A percentile compares a stretch with the other conserved stretches of the same genome.
Evolutionary conservation across 768 basidiomycete genomes (phyloP).

Genomic region (Amanita jacksonii): DNA sequence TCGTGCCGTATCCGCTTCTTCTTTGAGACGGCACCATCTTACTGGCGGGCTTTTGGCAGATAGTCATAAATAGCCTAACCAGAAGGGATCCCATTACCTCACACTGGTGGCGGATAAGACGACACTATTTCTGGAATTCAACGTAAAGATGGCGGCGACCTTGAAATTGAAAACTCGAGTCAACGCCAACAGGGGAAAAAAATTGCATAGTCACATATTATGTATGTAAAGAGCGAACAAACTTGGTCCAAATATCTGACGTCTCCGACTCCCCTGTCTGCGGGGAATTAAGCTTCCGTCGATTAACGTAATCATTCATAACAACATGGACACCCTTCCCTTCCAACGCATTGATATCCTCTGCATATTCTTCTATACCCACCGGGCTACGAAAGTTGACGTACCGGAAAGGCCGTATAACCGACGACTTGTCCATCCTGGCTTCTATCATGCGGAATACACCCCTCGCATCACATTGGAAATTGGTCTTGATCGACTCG

Average conservation of each 20-base stretch:
- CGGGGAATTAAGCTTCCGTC: not conserved
- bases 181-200: too few relatives aligned
- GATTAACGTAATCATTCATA: not conserved
- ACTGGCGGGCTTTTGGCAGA: too few relatives aligned
- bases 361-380: not conserved
- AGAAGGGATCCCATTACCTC: too few relatives aligned
- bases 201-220: too few relatives aligned
- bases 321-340: not conserved
- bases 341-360: not conserved
- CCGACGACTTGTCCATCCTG: not conserved
- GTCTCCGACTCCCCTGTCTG: not conserved
- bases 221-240: not conserved
- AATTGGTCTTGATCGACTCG: not conserved
- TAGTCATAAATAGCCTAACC: too few relatives aligned
- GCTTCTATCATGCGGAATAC: not conserved
- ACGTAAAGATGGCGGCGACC: too few relatives aligned
- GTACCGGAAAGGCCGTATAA: not conserved
- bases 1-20: too few relatives aligned
- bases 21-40: too few relatives aligned
- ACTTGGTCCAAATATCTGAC: constrained; percentile 4
- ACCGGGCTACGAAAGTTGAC: not conserved
- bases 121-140: too few relatives aligned
- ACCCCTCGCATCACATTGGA: not conserved
- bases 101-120: too few relatives aligned
- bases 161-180: too few relatives aligned